A percentile compares a stretch with the other conserved stretches of the same genome.
These are phyloP conservation scores for Perilla frutescens DNA, from an alignment of 257 asterid species.

Conservation along the genomic window DNA sequence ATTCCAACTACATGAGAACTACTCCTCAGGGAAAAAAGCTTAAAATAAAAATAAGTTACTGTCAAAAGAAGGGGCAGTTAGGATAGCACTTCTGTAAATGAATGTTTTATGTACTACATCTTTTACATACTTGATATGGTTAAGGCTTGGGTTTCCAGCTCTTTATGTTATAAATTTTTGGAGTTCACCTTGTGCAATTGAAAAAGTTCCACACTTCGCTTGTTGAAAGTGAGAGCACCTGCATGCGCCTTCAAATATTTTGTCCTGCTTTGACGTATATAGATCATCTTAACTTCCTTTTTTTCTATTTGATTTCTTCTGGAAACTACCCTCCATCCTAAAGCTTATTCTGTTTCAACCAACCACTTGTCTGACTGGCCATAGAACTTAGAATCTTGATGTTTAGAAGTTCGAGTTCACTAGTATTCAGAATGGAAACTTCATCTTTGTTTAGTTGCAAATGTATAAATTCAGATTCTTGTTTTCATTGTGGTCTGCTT, in stretches of 20 bases:
- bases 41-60: background rate
- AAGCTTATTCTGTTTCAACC: conserved; percentile 1
- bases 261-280: background rate
- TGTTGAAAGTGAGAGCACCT: conserved; percentile 17
- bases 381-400: conserved; percentile 4
- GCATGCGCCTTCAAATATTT: background rate
- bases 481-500: conserved; percentile 3
- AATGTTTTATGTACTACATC: background rate
- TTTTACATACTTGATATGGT: background rate
- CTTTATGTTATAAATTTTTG: background rate
- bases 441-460: background rate
- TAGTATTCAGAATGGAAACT: conserved; percentile 14
- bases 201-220: background rate
- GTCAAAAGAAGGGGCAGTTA: conserved; percentile 2
- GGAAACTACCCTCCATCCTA: background rate
- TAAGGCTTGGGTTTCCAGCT: conserved; percentile 8
- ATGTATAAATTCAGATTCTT: background rate
- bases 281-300: background rate
- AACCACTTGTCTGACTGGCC: background rate
- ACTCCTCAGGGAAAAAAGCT: background rate
- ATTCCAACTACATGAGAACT: background rate
- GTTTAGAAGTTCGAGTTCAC: background rate
- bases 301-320: background rate
- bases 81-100: conserved; percentile 6
- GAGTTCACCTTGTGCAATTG: background rate